A percentile compares a stretch with the other conserved stretches of the same genome.
Conservation (phyloP, 495 filamentous ascomycete species). For the Aspergillus cristatus region DNA sequence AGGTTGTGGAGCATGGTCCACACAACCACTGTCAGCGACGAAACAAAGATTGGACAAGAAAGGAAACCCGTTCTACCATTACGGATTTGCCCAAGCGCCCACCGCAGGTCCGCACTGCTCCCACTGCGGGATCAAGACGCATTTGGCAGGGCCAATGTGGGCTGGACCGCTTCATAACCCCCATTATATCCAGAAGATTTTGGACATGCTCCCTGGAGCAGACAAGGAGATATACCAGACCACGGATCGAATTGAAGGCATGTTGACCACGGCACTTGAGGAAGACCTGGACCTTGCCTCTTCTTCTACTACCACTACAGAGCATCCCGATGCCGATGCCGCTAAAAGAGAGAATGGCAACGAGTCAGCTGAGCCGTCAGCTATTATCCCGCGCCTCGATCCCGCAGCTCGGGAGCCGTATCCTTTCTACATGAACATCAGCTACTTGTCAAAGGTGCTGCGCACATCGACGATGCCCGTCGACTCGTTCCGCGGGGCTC, state of each 20-base stretch:
- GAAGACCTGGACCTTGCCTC: slow-evolving; percentile 44
- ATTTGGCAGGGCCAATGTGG: slow-evolving; percentile 90
- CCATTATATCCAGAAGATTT: slow-evolving; percentile 66
- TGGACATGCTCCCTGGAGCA: slow-evolving; percentile 54
- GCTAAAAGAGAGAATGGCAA: slow-evolving; percentile 9
- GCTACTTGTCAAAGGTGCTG: slow-evolving; percentile 58
- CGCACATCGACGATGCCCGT: slow-evolving; percentile 68
- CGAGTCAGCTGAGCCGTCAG: slow-evolving; percentile 13
- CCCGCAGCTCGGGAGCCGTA: slow-evolving; percentile 53
- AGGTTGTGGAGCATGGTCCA: slow-evolving; percentile 83
- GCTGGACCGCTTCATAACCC: slow-evolving; percentile 79
- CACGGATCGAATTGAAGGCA: slow-evolving; percentile 71
- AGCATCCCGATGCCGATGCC: not conserved
- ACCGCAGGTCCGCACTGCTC: slow-evolving; percentile 51
- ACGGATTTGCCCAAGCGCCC: slow-evolving; percentile 60
- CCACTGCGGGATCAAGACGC: slow-evolving; percentile 80
- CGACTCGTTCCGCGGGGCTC: slow-evolving; percentile 65
- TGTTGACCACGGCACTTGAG: slow-evolving; percentile 80
- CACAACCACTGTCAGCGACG: slow-evolving; percentile 62
- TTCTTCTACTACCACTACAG: too few relatives aligned
- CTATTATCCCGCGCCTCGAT: slow-evolving; percentile 35
- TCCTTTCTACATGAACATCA: slow-evolving; percentile 83
- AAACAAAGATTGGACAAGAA: slow-evolving; percentile 56
- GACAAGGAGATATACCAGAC: slow-evolving; percentile 65
- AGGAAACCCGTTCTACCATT: slow-evolving; percentile 64